phyloP scores from a whole-genome alignment of 768 basidiomycete species.

The Psilocybe sp. region DNA sequence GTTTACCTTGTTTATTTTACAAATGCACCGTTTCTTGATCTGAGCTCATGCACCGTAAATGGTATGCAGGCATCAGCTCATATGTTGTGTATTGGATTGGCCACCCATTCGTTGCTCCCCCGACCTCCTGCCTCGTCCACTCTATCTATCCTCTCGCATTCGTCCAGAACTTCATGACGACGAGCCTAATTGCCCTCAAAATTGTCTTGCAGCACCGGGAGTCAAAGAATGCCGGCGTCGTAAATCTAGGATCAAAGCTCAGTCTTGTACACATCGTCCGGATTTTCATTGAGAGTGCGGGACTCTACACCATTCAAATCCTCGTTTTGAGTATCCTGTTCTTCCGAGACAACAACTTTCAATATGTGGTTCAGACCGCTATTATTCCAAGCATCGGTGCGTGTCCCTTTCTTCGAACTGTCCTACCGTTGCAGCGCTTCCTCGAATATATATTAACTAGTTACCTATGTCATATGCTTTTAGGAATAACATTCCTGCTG shows the following conservation, averaged over 20 bases:
- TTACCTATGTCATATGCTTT: too few species aligned
- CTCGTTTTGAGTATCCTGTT: constrained; percentile 20
- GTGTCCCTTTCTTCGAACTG: background rate
- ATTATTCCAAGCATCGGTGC: constrained; percentile 22
- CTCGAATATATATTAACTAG: too few species aligned
- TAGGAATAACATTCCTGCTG: too few species aligned
- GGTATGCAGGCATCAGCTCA: constrained; percentile 12
- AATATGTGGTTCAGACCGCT: constrained; percentile 17
- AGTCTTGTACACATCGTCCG: constrained; percentile 14
- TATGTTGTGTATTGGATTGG: constrained; percentile 24
- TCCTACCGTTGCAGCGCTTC: too few species aligned
- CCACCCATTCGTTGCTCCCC: constrained; percentile 9
- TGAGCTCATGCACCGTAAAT: too few species aligned
- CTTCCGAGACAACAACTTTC: constrained; percentile 11
- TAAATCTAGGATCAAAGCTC: constrained; percentile 8
- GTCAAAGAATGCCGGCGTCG: constrained; percentile 17
- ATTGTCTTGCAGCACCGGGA: constrained; percentile 23
- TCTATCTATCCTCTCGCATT: constrained; percentile 24
- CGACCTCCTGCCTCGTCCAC: constrained; percentile 13
- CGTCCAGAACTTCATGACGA: constrained; percentile 26
- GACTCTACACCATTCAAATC: constrained; percentile 21
- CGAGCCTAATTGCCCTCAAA: constrained; percentile 23
- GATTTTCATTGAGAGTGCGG: constrained; percentile 24
- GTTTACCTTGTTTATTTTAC: too few species aligned
- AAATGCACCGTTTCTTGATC: too few species aligned